Evolutionary conservation across 78 protist genomes (phyloP).

Genomic region (Dictyostelium discoideum): DNA sequence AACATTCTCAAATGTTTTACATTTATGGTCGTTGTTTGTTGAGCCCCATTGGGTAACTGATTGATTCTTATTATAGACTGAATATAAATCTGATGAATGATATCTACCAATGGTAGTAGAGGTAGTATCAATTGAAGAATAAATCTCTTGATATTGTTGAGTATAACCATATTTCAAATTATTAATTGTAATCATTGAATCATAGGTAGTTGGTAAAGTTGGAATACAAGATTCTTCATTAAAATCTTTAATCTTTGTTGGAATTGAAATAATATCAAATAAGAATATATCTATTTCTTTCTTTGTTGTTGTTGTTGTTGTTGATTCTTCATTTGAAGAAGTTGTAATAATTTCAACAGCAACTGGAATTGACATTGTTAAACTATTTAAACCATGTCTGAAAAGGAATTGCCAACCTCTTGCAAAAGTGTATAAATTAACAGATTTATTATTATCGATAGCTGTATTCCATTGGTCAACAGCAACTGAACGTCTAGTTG

Average conservation of each 20-base stretch:
- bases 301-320: not conserved
- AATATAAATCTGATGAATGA: not conserved
- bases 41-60: not conserved
- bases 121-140: not conserved
- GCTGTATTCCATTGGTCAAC: not conserved
- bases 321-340: not conserved
- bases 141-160: not conserved
- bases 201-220: not conserved
- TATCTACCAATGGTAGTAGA: not conserved
- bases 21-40: not conserved
- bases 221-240: not conserved
- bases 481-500: not conserved
- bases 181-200: not conserved
- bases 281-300: not conserved
- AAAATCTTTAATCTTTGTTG: not conserved
- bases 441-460: not conserved
- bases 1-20: not conserved
- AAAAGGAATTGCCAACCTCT: constrained; percentile 61
- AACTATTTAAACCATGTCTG: not conserved
- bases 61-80: not conserved
- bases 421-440: not conserved
- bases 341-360: not conserved
- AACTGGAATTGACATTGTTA: constrained; percentile 12
- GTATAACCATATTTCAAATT: not conserved
- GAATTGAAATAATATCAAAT: not conserved